Percentiles rank a stretch among this genome's conserved stretches.
These are phyloP conservation scores for Penicillium macrosclerotiorum DNA, from an alignment of 495 filamentous ascomycete genomes.

Conservation along the genomic window DNA sequence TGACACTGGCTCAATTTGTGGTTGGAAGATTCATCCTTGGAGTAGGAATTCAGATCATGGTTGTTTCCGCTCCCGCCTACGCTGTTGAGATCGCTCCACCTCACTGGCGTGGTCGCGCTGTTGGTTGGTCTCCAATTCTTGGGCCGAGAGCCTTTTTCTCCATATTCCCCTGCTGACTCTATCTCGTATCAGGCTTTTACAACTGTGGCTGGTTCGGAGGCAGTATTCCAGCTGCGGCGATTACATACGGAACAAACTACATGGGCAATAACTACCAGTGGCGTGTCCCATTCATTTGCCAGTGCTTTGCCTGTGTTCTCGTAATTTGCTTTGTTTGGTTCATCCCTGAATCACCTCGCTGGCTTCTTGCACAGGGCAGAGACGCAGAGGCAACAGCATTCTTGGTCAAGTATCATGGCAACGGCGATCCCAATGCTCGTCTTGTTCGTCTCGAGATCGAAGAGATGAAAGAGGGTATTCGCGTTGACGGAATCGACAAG, in stretches of 20 bases:
- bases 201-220: conserved; percentile 60
- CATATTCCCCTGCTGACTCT: no score
- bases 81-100: conserved; percentile 76
- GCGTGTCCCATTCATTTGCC: conserved; percentile 51
- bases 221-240: conserved; percentile 45
- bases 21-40: conserved; percentile 75
- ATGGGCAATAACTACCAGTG: conserved; percentile 48
- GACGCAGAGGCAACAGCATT: conserved; percentile 54
- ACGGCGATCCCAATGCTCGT: conserved; percentile 48
- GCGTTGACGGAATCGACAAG: conserved; percentile 56
- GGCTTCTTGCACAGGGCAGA: conserved; percentile 52
- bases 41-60: conserved; percentile 67
- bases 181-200: conserved; percentile 47
- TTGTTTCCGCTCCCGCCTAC: conserved; percentile 74
- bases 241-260: conserved; percentile 42
- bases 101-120: conserved; percentile 61
- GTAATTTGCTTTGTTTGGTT: conserved; percentile 56
- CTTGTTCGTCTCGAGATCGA: conserved; percentile 55
- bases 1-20: conserved; percentile 56
- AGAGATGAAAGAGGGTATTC: conserved; percentile 59
- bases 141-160: no score
- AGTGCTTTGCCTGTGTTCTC: conserved; percentile 49
- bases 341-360: conserved; percentile 62
- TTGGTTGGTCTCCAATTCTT: conserved; percentile 45
- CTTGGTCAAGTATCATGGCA: conserved; percentile 58